A percentile compares a stretch with the other conserved stretches of the same genome.
phyloP scores from a whole-genome alignment of 2,329 filamentous ascomycete species.

The Penicillium sumatraense region DNA sequence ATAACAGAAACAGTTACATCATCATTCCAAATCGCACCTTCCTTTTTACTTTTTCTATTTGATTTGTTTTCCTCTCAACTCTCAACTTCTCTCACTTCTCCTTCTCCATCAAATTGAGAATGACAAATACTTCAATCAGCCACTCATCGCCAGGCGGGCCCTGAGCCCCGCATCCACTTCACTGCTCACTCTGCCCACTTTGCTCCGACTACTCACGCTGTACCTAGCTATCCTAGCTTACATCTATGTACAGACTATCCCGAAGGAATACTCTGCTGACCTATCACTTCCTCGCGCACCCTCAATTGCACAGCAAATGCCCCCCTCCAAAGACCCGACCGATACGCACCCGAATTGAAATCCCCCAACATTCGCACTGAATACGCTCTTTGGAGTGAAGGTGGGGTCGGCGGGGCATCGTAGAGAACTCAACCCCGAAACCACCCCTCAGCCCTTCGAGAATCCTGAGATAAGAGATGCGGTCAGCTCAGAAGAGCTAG shows the following conservation, averaged over 20 bases:
- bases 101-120: too few species aligned
- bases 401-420: conserved; percentile 3
- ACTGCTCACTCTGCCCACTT: neutral
- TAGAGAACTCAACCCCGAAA: neutral
- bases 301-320: too few species aligned
- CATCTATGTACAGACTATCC: too few species aligned
- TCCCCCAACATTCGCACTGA: neutral
- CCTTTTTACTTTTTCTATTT: neutral
- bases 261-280: too few species aligned
- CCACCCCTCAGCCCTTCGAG: neutral
- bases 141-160: neutral
- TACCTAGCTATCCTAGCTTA: too few species aligned
- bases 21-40: conserved; percentile 16
- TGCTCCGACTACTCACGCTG: too few species aligned
- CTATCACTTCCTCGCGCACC: too few species aligned
- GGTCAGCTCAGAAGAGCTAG: conserved; percentile 1
- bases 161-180: neutral
- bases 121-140: conserved; percentile 1
- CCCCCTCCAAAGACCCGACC: too few species aligned
- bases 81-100: neutral
- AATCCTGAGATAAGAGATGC: neutral
- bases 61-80: too few species aligned
- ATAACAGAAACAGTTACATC: too few species aligned
- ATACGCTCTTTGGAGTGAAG: neutral
- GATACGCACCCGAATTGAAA: neutral